phyloP scores from a whole-genome alignment of 441 rosid species.

The Breynia disticha region DNA sequence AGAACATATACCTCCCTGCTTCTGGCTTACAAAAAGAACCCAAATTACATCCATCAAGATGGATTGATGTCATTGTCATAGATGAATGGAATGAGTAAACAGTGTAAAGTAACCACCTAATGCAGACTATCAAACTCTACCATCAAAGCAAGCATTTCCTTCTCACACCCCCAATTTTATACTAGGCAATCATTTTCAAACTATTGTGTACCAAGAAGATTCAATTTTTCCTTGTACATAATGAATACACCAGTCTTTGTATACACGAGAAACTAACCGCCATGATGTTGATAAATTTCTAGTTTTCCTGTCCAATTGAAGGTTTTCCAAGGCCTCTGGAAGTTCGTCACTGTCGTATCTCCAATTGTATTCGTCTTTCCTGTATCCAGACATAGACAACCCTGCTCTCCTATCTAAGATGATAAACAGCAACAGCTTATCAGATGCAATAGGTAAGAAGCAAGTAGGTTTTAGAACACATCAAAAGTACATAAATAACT shows the following conservation, averaged over 20 bases:
- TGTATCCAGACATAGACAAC: conserved; percentile 54
- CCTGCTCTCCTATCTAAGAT: conserved; percentile 73
- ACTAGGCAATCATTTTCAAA: background rate
- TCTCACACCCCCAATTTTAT: no score
- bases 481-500: conserved; percentile 19
- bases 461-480: conserved; percentile 1
- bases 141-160: no score
- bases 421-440: conserved; percentile 8
- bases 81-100: no score
- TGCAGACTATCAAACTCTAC: no score
- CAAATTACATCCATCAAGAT: no score
- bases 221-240: background rate
- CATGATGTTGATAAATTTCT: conserved; percentile 77
- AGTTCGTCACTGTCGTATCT: conserved; percentile 62
- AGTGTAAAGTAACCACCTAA: no score
- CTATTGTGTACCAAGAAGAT: background rate
- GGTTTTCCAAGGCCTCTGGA: conserved; percentile 81
- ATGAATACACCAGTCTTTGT: background rate
- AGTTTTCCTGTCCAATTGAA: conserved; percentile 91
- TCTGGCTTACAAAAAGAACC: no score
- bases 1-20: no score
- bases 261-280: conserved; percentile 49
- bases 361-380: conserved; percentile 81
- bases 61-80: no score
- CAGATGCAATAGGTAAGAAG: conserved; percentile 12